Base-by-base conservation (phyloP, 2,329 filamentous ascomycete species). In the Aspergillus versicolor region DNA sequence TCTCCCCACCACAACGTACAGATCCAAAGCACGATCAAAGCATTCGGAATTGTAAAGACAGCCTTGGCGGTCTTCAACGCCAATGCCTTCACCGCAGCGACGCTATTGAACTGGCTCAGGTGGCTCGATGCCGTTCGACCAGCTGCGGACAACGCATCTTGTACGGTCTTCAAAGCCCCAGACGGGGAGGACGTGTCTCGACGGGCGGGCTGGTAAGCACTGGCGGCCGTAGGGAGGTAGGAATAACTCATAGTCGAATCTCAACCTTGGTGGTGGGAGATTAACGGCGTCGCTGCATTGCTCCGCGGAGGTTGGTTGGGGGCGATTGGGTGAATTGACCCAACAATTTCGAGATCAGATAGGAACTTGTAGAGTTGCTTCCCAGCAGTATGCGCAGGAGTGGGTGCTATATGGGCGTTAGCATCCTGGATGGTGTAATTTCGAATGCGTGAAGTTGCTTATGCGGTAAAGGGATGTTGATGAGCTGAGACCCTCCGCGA, bases 1-100 rank as follows among this genome's bases (percentile, higher is more conserved):
- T 99, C 94, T 1, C 93, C 92, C 86, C 90, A 94, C 63, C 94
- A 84, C 61, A 99, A 68, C 19, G 89, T 81, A 21, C 90, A 72
- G 41, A 92, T 67, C 93, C 94, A 99, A 45, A 92, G 58, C 12
- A 84, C 70, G 17, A 90, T 84, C 62, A 96, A 72, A 15, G 87
- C 72, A 70, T 90, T 88, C 37, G 86, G 83, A 55, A 91, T 44
- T 2, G 66, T 74, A 37, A 75, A 67, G 0, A 70, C 49, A 5
- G 54, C 53, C 43, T 58, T 65, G 5, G 62, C 45, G 1, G 56
- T 21, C 27, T 54, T 62, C 48, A 52, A 52, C 5, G 48, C 53
- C 32, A 63, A 60, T 27, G 54, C 46, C 32, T 57, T 66, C 30
- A 64, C 41, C 32, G 65, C 65, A 46, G 49, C 53, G 34, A 57